These are phyloP conservation scores for Lepidopterella palustris DNA, from an alignment of 495 filamentous ascomycete genomes.

Conservation along the genomic window DNA sequence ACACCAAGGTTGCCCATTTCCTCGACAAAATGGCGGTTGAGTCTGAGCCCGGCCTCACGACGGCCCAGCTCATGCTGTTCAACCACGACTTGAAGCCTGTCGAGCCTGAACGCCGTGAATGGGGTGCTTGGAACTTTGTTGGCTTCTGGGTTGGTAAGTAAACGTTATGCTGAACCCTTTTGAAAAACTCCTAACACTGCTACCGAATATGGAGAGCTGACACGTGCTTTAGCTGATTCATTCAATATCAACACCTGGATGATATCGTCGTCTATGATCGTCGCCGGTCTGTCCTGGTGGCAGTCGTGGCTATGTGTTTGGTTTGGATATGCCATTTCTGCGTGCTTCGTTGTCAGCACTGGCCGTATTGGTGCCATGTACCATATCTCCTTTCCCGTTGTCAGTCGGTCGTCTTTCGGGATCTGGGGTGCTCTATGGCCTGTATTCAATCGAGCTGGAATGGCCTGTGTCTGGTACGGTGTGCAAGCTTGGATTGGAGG, in stretches of 20 bases:
- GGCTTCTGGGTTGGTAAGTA: conserved; percentile 45
- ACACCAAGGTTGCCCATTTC: conserved; percentile 26
- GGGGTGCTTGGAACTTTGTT: conserved; percentile 84
- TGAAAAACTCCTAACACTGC: neutral
- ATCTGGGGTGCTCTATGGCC: conserved; percentile 63
- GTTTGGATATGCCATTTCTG: conserved; percentile 69
- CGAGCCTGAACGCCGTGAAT: conserved; percentile 75
- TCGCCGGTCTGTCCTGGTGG: conserved; percentile 83
- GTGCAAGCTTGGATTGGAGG: conserved; percentile 82
- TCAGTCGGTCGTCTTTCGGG: conserved; percentile 34
- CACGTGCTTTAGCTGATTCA: conserved; percentile 56
- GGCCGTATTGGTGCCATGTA: conserved; percentile 59
- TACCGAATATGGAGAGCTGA: neutral
- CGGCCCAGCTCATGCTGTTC: conserved; percentile 78
- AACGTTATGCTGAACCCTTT: neutral
- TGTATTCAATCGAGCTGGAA: conserved; percentile 80
- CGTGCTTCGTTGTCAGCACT: conserved; percentile 64
- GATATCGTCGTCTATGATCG: conserved; percentile 81
- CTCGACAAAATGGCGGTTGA: conserved; percentile 59
- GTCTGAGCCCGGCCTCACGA: conserved; percentile 71
- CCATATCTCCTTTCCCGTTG: conserved; percentile 40
- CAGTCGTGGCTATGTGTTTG: conserved; percentile 81
- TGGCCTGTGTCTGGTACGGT: conserved; percentile 80
- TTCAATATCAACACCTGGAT: conserved; percentile 99
- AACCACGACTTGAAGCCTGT: conserved; percentile 91